Conservation (phyloP, 768 basidiomycete genomes). For the Butyriboletus loyo region DNA sequence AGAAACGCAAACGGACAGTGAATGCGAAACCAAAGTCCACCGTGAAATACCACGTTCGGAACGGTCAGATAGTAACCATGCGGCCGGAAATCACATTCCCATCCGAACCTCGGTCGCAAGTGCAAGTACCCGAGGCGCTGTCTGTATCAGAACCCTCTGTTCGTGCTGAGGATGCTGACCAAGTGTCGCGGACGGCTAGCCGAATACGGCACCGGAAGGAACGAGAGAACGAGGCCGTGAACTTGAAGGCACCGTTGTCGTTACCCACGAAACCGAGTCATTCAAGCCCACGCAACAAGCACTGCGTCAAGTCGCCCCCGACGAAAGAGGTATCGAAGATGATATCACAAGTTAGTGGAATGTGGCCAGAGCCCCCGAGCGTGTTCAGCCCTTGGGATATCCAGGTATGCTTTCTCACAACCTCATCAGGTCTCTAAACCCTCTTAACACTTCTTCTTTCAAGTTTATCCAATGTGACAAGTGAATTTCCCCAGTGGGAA, state of each 20-base stretch:
- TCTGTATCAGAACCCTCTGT: neutral
- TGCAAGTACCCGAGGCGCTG: neutral
- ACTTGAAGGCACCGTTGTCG: constrained; percentile 1
- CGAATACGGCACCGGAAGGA: neutral
- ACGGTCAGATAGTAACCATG: constrained; percentile 13
- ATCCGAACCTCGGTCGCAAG: neutral
- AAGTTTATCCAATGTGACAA: constrained; percentile 37
- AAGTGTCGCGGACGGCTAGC: neutral
- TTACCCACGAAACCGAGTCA: neutral
- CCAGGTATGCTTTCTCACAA: constrained; percentile 13
- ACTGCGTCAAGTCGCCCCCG: neutral
- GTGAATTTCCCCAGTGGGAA: constrained; percentile 18
- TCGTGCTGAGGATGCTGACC: neutral
- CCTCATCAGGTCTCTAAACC: neutral
- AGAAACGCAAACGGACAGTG: neutral
- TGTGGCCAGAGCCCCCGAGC: constrained; percentile 16
- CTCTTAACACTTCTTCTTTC: neutral
- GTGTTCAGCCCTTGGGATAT: constrained; percentile 18
- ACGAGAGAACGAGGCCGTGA: neutral
- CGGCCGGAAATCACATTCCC: neutral
- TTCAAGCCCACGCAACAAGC: neutral
- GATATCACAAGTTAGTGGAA: neutral
- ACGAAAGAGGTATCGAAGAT: neutral
- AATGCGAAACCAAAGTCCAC: neutral
- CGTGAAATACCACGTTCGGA: constrained; percentile 11